These are phyloP conservation scores for Curvularia sp. DNA, from an alignment of 2,329 filamentous ascomycete genomes.

Conservation along the genomic window DNA sequence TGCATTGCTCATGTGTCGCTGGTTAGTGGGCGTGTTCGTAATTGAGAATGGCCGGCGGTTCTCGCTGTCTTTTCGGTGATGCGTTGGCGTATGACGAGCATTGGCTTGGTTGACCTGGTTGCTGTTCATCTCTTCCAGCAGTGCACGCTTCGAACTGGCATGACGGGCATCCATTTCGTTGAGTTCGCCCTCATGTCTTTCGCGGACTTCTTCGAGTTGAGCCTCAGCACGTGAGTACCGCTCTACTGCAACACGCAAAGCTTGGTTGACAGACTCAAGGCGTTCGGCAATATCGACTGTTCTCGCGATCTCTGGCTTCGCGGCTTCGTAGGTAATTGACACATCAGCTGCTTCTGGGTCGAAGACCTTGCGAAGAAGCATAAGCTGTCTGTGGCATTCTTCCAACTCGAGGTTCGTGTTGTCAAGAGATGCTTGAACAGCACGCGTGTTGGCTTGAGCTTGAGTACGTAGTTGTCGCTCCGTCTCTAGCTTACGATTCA, in stretches of 20 bases:
- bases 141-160: constrained; percentile 71
- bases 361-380: constrained; percentile 84
- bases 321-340: constrained; percentile 71
- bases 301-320: constrained; percentile 71
- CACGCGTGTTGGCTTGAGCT: constrained; percentile 83
- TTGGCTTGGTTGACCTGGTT: constrained; percentile 71
- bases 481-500: constrained; percentile 87
- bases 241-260: constrained; percentile 81
- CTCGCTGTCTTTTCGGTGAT: constrained; percentile 67
- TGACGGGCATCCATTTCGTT: constrained; percentile 69
- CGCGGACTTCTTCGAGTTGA: constrained; percentile 79
- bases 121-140: constrained; percentile 85
- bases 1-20: constrained; percentile 71
- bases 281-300: constrained; percentile 82
- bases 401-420: constrained; percentile 80
- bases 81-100: constrained; percentile 71
- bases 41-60: constrained; percentile 72
- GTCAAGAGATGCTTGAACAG: constrained; percentile 80
- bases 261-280: constrained; percentile 87
- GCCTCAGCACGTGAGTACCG: constrained; percentile 82
- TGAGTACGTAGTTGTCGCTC: constrained; percentile 86
- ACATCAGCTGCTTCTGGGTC: constrained; percentile 74
- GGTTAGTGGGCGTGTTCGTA: constrained; percentile 75
- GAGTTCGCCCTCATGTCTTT: constrained; percentile 74
- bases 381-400: constrained; percentile 79